Conservation (phyloP, 2,329 filamentous ascomycete species). For the Aureobasidium namibiae region DNA sequence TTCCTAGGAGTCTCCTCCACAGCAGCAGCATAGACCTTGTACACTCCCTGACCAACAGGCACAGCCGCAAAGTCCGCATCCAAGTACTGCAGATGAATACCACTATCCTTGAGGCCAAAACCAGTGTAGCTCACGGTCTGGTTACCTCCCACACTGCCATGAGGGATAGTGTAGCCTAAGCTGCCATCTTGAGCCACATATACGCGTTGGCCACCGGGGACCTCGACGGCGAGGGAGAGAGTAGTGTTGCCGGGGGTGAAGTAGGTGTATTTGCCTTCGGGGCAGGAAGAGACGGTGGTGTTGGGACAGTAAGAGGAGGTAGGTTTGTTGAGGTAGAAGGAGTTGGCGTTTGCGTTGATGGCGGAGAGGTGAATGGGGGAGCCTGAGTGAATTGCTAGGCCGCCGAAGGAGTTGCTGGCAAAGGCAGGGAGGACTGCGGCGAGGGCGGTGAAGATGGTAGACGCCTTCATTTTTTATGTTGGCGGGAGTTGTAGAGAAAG, state of each 20-base stretch:
- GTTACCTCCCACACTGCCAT: constrained; percentile 5
- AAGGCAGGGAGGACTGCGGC: constrained; percentile 1
- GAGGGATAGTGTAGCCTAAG: constrained; percentile 12
- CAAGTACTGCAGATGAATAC: constrained; percentile 7
- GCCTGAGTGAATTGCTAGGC: constrained; percentile 18
- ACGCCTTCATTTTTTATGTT: background rate
- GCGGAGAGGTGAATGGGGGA: constrained; percentile 16
- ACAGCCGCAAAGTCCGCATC: constrained; percentile 13
- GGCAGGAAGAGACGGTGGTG: background rate
- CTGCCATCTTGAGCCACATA: constrained; percentile 14
- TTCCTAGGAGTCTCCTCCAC: background rate
- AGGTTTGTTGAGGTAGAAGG: constrained; percentile 10
- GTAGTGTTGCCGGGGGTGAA: constrained; percentile 15
- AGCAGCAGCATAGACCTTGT: constrained; percentile 13
- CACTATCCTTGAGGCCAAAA: constrained; percentile 11
- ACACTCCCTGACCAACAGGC: background rate
- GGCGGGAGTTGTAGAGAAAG: background rate
- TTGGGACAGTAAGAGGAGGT: constrained; percentile 14
- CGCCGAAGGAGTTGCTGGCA: constrained; percentile 14
- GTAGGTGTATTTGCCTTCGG: constrained; percentile 13
- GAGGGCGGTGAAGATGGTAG: background rate
- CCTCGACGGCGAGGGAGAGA: constrained; percentile 5
- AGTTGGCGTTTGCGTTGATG: constrained; percentile 14
- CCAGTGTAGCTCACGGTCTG: constrained; percentile 4
- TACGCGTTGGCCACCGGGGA: constrained; percentile 15